These are phyloP conservation scores for Plantago elongata DNA, from an alignment of 257 asterid genomes.

Conservation along the genomic window DNA sequence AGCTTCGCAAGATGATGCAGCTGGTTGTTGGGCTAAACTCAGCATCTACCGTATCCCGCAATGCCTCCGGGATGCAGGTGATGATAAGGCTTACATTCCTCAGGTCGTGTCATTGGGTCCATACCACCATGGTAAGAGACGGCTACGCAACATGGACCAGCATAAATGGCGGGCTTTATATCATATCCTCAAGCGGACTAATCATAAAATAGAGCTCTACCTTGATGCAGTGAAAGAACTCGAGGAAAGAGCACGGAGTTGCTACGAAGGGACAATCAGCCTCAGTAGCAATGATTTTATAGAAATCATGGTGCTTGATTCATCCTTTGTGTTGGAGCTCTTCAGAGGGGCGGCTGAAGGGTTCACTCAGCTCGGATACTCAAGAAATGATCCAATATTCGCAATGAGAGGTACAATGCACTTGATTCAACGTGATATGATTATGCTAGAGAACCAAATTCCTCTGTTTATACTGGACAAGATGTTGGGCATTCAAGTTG, in stretches of 20 bases:
- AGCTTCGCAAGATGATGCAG: slow-evolving; percentile 59
- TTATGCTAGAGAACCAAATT: slow-evolving; percentile 86
- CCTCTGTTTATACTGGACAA: slow-evolving; percentile 63
- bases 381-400: slow-evolving; percentile 72
- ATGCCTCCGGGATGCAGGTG: slow-evolving; percentile 47
- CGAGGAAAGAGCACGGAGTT: slow-evolving; percentile 59
- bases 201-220: slow-evolving; percentile 45
- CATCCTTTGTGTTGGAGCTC: slow-evolving; percentile 70
- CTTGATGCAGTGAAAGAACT: slow-evolving; percentile 51
- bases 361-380: slow-evolving; percentile 57
- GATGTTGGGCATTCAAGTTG: slow-evolving; percentile 47
- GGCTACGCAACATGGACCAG: slow-evolving; percentile 66
- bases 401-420: slow-evolving; percentile 89
- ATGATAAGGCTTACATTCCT: slow-evolving; percentile 75
- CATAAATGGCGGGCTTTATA: slow-evolving; percentile 82
- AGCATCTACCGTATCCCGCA: slow-evolving; percentile 69
- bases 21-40: slow-evolving; percentile 61
- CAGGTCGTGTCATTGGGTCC: slow-evolving; percentile 78
- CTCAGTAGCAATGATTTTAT: slow-evolving; percentile 67
- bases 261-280: slow-evolving; percentile 61
- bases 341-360: slow-evolving; percentile 73
- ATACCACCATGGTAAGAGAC: slow-evolving; percentile 62
- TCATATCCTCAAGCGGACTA: slow-evolving; percentile 46
- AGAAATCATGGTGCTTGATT: slow-evolving; percentile 81
- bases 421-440: slow-evolving; percentile 83